Evolutionary conservation across 2,329 filamentous ascomycete species (phyloP).

Genomic region (Xylaria sp.): DNA sequence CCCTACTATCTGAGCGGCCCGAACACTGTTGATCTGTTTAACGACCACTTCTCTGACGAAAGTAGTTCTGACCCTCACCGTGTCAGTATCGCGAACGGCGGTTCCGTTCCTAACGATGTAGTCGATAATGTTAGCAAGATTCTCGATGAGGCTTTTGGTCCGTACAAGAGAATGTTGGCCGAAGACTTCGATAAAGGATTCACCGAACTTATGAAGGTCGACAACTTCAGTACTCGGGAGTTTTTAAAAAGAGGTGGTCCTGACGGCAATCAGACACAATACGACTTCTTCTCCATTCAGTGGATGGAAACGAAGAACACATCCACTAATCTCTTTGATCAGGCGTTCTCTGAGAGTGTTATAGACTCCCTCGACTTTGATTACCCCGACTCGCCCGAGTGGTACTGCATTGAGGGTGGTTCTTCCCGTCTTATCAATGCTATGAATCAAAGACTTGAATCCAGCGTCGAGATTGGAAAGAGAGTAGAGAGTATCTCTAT

Average conservation of each 20-base stretch:
- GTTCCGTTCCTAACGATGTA: too few relatives aligned
- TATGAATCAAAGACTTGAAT: not conserved
- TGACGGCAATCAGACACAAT: too few relatives aligned
- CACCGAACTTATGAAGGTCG: conserved; percentile 20
- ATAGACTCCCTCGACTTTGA: conserved; percentile 30
- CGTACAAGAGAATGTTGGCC: conserved; percentile 6
- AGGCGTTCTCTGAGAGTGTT: conserved; percentile 28
- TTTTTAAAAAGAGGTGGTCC: too few relatives aligned
- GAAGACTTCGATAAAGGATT: conserved; percentile 13
- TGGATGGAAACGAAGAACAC: not conserved
- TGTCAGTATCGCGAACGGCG: too few relatives aligned
- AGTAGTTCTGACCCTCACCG: too few relatives aligned
- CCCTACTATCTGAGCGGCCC: not conserved
- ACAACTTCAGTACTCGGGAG: conserved; percentile 22
- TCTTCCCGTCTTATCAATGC: too few relatives aligned
- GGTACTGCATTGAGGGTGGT: not conserved
- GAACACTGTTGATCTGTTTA: too few relatives aligned
- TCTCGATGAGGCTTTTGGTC: not conserved
- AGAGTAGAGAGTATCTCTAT: too few relatives aligned
- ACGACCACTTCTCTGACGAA: too few relatives aligned
- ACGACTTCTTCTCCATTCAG: too few relatives aligned
- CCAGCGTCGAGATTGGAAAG: not conserved
- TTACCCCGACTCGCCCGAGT: not conserved
- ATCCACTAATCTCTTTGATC: conserved; percentile 9
- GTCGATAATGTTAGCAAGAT: not conserved